phyloP scores from a whole-genome alignment of 257 asterid genomes.

The Solanum pimpinellifolium region DNA sequence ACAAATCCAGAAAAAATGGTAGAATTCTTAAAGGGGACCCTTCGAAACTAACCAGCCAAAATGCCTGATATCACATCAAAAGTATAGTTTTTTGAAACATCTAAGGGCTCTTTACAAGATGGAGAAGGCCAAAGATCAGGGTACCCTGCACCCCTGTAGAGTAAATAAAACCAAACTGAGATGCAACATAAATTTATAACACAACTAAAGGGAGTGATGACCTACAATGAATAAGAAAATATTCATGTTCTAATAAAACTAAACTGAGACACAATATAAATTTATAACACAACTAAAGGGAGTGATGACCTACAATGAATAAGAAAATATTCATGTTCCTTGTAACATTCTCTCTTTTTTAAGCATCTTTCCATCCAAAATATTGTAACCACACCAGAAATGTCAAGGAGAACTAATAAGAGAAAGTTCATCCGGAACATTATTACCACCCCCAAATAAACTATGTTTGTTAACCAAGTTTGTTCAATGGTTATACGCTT shows the following conservation, averaged over 20 bases:
- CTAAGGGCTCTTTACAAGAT: slow-evolving; percentile 85
- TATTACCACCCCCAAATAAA: neutral
- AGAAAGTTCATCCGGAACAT: neutral
- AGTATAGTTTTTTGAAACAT: slow-evolving; percentile 74
- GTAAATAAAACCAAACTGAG: neutral
- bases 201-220: neutral
- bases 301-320: neutral
- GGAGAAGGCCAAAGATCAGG: slow-evolving; percentile 96
- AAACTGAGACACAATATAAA: neutral
- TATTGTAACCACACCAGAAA: neutral
- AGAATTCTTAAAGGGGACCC: neutral
- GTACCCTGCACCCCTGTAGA: slow-evolving; percentile 78
- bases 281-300: neutral
- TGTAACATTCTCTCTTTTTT: neutral
- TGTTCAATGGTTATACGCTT: neutral
- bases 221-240: neutral
- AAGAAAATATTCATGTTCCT: neutral
- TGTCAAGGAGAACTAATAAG: neutral
- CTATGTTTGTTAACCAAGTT: neutral
- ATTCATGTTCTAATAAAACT: neutral
- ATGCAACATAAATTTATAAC: neutral
- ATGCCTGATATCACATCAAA: slow-evolving; percentile 73
- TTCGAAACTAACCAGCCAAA: slow-evolving; percentile 42
- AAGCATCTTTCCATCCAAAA: neutral
- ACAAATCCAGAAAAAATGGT: neutral